Evolutionary conservation across 2,329 filamentous ascomycete species (phyloP), one percentile per base, ranked within the genome.

Genomic region (Escovopsis sp.): DNA sequence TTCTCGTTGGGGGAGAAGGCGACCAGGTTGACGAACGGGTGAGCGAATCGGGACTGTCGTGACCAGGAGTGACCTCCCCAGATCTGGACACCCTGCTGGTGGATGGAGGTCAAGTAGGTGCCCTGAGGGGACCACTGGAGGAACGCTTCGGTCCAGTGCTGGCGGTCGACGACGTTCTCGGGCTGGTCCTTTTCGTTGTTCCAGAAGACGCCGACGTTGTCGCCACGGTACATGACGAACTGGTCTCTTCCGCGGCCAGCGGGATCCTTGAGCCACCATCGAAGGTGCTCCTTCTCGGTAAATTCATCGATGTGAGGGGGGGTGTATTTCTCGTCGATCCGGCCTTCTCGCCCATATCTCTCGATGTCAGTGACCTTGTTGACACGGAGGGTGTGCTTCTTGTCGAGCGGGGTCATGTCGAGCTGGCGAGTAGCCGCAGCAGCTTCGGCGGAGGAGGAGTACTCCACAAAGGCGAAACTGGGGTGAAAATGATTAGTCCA

Each of bases 341-440:
- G 80, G 53, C 91, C 91, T 68, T 96, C 91, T 49, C 87, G 79
- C 49, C 91, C 91, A 62, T 85, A 98, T 52, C 91, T 83, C 62
- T 98, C 91, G 57, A 98, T 88, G 60, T 98, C 91, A 55, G 88
- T 95, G 55, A 98, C 75, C 68, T 98, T 98, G 78, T 98, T 98
- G 55, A 98, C 88, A 49, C 82, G 76, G 54, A 98, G 77, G 41
- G 77, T 94, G 73, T 98, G 88, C 69, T 82, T 95, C 76, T 93
- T 96, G 70, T 98, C 91, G 56, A 98, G 82, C 37, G 89, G 77
- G 6, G 83, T 80, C 55, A 78, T 77, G 63, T 98, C 80, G 46
- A 98, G 81, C 56, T 84, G 78, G 63, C 94, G 88, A 54, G 88
- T 85, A 44, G 89, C 91, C 42, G 85, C 85, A 44, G 85, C 73